Evolutionary conservation across 1,139 yeast genomes (phyloP).

Genomic region (Blastobotrys indianensis): DNA sequence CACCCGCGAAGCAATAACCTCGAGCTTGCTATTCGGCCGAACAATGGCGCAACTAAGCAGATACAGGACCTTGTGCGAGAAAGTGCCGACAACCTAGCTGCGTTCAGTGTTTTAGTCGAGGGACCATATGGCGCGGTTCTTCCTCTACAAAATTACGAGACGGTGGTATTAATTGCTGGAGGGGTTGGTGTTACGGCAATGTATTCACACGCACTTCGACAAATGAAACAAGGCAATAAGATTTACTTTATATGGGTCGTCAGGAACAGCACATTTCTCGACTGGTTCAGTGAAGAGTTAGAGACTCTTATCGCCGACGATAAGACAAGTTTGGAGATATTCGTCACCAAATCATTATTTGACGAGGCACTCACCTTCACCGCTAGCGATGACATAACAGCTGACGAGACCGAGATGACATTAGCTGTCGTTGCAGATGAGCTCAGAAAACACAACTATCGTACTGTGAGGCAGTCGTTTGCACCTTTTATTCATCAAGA

Average conservation of each 20-base stretch:
- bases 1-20: slow-evolving; percentile 17
- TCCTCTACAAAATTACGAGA: slow-evolving; percentile 47
- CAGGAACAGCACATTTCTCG: slow-evolving; percentile 40
- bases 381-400: no score
- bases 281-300: slow-evolving; percentile 41
- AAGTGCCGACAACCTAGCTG: slow-evolving; percentile 8
- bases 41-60: slow-evolving; percentile 25
- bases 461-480: neutral
- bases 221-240: slow-evolving; percentile 35
- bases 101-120: slow-evolving; percentile 41
- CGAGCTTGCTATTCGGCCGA: slow-evolving; percentile 33
- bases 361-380: no score
- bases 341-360: no score
- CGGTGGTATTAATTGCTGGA: slow-evolving; percentile 48
- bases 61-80: slow-evolving; percentile 19
- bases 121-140: slow-evolving; percentile 53
- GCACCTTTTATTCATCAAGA: slow-evolving; percentile 28
- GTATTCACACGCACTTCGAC: slow-evolving; percentile 25
- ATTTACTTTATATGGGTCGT: slow-evolving; percentile 49
- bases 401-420: no score
- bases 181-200: slow-evolving; percentile 65
- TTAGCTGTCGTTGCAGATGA: no score
- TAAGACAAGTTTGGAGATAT: no score
- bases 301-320: no score
- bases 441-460: no score